Evolutionary conservation across 2,329 filamentous ascomycete genomes (phyloP).

Genomic region (Penicillium glabrum): DNA sequence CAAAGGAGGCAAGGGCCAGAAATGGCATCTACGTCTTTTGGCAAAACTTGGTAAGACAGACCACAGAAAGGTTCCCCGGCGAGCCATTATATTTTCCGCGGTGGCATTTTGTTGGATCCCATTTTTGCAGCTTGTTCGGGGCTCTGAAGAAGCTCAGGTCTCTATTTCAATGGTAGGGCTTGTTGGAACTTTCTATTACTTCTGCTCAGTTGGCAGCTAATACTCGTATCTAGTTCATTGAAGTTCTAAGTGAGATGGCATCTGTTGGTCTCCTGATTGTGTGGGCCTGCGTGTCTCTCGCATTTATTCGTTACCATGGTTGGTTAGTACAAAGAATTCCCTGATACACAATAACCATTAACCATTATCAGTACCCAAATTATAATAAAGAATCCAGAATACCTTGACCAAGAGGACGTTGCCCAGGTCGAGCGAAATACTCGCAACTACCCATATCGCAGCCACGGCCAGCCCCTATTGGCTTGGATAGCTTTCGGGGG

Average conservation of each 20-base stretch:
- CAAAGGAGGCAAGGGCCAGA: slow-evolving; percentile 13
- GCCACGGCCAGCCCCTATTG: slow-evolving; percentile 40
- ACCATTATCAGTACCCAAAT: not conserved
- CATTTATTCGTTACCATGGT: slow-evolving; percentile 42
- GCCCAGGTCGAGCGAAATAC: not conserved
- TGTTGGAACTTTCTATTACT: not conserved
- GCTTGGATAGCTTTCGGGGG: slow-evolving; percentile 37
- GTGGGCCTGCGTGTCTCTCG: slow-evolving; percentile 44
- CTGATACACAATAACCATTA: not conserved
- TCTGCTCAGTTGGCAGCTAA: not conserved
- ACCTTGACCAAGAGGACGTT: slow-evolving; percentile 4
- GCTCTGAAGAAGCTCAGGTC: not conserved
- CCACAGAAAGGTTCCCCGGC: slow-evolving; percentile 33
- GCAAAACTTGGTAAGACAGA: slow-evolving; percentile 29
- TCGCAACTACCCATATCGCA: slow-evolving; percentile 41
- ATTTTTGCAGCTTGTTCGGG: slow-evolving; percentile 36
- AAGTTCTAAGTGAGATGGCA: slow-evolving; percentile 40
- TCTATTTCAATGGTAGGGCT: not conserved
- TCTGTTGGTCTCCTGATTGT: slow-evolving; percentile 37
- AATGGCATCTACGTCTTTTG: slow-evolving; percentile 12
- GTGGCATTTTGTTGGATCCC: slow-evolving; percentile 46
- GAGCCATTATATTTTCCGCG: slow-evolving; percentile 39
- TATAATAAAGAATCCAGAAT: not conserved
- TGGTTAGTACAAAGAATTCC: slow-evolving; percentile 21
- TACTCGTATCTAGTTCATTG: slow-evolving; percentile 34